These are phyloP conservation scores for Gynostemma pentaphyllum DNA, from an alignment of 306 rosid genomes.

Conservation along the genomic window DNA sequence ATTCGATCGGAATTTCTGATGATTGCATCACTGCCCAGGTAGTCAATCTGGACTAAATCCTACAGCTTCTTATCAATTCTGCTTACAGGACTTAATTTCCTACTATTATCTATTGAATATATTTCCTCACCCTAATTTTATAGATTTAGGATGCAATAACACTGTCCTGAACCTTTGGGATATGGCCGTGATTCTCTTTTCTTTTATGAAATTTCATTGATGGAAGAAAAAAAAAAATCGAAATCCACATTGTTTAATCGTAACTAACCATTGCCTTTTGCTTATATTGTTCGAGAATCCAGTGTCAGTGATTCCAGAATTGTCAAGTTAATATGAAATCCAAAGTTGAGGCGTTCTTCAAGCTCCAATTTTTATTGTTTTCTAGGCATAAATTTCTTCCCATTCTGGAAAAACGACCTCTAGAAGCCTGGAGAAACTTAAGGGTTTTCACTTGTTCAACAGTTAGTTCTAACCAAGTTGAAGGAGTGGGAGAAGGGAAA, in stretches of 20 bases:
- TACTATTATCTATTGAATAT: no score
- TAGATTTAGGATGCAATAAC: no score
- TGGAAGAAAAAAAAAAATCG: neutral
- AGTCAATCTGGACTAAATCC: no score
- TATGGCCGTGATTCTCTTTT: neutral
- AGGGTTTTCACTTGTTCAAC: conserved; percentile 46
- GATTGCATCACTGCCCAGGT: no score
- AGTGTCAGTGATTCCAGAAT: neutral
- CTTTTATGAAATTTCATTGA: neutral
- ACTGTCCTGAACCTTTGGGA: no score
- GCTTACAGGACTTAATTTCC: no score
- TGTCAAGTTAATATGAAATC: conserved; percentile 14
- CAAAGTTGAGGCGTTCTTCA: conserved; percentile 12
- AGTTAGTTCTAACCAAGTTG: conserved; percentile 18
- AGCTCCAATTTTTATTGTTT: conserved; percentile 22
- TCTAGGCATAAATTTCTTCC: conserved; percentile 11
- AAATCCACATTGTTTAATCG: neutral
- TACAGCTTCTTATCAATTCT: no score
- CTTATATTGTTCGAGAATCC: neutral
- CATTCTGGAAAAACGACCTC: neutral
- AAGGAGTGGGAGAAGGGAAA: conserved; percentile 7
- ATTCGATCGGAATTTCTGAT: no score
- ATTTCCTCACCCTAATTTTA: no score
- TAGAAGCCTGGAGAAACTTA: conserved; percentile 14
- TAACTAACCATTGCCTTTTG: neutral